Evolutionary conservation across 2,329 filamentous ascomycete species (phyloP).

Genomic region (Ceratocystis smalleyi): DNA sequence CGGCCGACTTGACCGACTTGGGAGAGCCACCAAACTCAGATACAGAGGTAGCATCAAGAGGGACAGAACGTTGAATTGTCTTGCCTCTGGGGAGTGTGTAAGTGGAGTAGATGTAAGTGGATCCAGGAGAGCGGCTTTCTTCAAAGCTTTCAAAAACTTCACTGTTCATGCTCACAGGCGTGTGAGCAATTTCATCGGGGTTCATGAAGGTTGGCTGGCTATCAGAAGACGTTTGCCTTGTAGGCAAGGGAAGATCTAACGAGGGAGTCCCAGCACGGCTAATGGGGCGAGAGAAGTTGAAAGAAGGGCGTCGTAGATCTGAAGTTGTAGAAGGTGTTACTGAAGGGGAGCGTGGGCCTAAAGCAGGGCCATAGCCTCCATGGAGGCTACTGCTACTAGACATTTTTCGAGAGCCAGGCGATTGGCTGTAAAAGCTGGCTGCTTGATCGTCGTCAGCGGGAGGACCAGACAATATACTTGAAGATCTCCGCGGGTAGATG

Average conservation of each 20-base stretch:
- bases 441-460: constrained; percentile 51
- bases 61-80: constrained; percentile 52
- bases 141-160: constrained; percentile 45
- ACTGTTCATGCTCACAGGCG: constrained; percentile 57
- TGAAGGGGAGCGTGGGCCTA: constrained; percentile 42
- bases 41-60: constrained; percentile 44
- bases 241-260: constrained; percentile 33
- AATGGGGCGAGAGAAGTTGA: constrained; percentile 87
- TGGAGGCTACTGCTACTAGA: constrained; percentile 50
- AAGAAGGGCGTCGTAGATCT: constrained; percentile 60
- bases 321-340: constrained; percentile 69
- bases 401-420: constrained; percentile 51
- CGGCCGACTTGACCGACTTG: constrained; percentile 12
- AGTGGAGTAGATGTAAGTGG: constrained; percentile 76
- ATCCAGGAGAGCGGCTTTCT: constrained; percentile 25
- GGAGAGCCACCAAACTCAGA: constrained; percentile 23
- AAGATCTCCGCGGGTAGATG: constrained; percentile 36
- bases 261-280: constrained; percentile 53
- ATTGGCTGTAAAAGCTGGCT: constrained; percentile 26
- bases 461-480: constrained; percentile 48
- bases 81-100: constrained; percentile 74
- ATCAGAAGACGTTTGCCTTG: constrained; percentile 49
- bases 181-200: constrained; percentile 49
- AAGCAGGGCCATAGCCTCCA: constrained; percentile 20
- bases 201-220: constrained; percentile 45